Evolutionary conservation across 192 early-diverging fungal genomes (phyloP), one percentile per base, ranked within the genome.

Genomic region (Umbelopsis ramanniana): DNA sequence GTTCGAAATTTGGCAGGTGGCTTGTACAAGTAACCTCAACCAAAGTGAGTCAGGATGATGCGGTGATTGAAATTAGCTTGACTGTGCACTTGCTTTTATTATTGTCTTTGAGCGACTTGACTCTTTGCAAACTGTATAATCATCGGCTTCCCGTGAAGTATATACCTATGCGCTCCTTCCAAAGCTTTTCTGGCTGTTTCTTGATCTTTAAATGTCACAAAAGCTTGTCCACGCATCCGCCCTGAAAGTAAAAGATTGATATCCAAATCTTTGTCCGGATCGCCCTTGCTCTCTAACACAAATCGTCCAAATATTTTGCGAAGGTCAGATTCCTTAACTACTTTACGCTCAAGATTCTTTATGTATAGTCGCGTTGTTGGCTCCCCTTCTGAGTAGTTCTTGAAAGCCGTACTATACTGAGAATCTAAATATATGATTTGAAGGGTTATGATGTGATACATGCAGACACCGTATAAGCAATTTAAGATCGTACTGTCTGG

Each of bases 141-240:
- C 67, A 85, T 80, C 19, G 84, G 83, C 57, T 82, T 82, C 35
- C 79, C 77, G 52, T 80, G 46, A 46, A 85, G 23, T 10, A 79
- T n/a, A 54, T 74, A 82, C 0, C 83, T 74, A 57, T 82, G 74
- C 3, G 74, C 74, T 29, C 69, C 77, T 21, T 76, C 53, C 19
- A 85, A 70, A 2, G 84, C 83, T 22, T 57, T 52, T 0, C 11
- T 55, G 3, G 84, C 83, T 29, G 19, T 54, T 15, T 76, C 74
- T 23, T 52, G 35, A 55, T 54, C 54, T 21, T 73, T 63, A 71
- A 86, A 82, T 7, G 43, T 76, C 17, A 86, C 71, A 57, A 86
- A 86, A 3, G 84, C 84, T 47, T 86, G 84, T 0, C 77, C 84
- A 37, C 76, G 75, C 55, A 86, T 47, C 46, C 79, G 69, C 24